A percentile compares a stretch with the other conserved stretches of the same genome.
These are phyloP conservation scores for Candida cerambycidarum DNA, from an alignment of 805 yeast species.

Conservation along the genomic window DNA sequence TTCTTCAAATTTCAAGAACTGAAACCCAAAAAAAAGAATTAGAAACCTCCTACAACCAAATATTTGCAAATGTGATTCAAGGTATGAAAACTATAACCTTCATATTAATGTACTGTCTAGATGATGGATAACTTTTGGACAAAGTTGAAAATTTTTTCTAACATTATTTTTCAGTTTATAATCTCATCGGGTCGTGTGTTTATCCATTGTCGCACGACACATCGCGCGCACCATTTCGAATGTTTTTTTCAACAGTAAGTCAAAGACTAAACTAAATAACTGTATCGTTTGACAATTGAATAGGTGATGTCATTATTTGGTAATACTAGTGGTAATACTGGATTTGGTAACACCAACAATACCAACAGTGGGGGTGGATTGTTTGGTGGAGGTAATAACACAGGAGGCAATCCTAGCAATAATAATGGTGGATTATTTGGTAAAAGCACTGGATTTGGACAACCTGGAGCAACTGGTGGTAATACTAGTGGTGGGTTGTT, in stretches of 20 bases:
- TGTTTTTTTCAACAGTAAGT: conserved; percentile 4
- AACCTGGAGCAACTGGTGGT: too few species aligned
- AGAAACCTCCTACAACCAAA: neutral
- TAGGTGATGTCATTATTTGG: conserved; percentile 17
- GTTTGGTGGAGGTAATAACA: conserved; percentile 1
- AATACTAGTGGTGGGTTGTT: conserved; percentile 3
- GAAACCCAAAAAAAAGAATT: conserved; percentile 16
- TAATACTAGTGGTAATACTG: conserved; percentile 9
- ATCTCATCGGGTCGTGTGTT: conserved; percentile 6
- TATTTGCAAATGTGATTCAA: neutral
- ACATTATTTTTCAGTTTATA: conserved; percentile 6
- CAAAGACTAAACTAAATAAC: neutral
- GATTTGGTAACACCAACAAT: neutral
- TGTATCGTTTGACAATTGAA: too few species aligned
- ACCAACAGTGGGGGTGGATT: conserved; percentile 3
- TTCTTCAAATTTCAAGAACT: conserved; percentile 28
- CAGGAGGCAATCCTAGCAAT: neutral
- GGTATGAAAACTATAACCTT: conserved; percentile 15
- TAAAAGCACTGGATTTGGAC: neutral
- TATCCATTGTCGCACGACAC: neutral
- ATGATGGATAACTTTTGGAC: conserved; percentile 70
- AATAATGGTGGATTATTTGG: conserved; percentile 4
- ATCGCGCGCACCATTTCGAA: conserved; percentile 1
- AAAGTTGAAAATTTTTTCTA: conserved; percentile 39
- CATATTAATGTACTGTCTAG: conserved; percentile 61